A percentile compares a stretch with the other conserved stretches of the same genome.
phyloP scores from a whole-genome alignment of 1,139 yeast genomes.

The Candida albicans region DNA sequence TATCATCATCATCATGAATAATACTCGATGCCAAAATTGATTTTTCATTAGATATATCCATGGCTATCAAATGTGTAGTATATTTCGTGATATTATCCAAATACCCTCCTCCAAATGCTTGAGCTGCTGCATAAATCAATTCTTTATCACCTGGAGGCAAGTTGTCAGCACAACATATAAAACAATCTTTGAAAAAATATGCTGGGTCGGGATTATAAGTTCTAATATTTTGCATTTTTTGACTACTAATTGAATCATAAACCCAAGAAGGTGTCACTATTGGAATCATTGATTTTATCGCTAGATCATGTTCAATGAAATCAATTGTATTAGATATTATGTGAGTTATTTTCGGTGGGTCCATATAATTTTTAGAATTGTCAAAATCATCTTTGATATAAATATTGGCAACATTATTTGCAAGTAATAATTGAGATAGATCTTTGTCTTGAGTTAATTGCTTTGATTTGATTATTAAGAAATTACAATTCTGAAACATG shows the following conservation, averaged over 20 bases:
- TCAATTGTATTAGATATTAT: slow-evolving; percentile 55
- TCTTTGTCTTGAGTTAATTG: slow-evolving; percentile 21
- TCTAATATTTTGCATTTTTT: slow-evolving; percentile 49
- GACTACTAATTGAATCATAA: slow-evolving; percentile 43
- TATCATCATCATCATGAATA: slow-evolving; percentile 22
- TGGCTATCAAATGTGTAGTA: slow-evolving; percentile 77
- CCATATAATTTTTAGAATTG: slow-evolving; percentile 25
- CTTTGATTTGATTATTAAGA: slow-evolving; percentile 41
- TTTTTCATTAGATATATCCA: slow-evolving; percentile 52
- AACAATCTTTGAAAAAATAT: slow-evolving; percentile 60
- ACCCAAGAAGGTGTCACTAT: slow-evolving; percentile 71
- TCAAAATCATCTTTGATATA: slow-evolving; percentile 26
- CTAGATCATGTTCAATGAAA: slow-evolving; percentile 54
- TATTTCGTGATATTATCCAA: slow-evolving; percentile 61
- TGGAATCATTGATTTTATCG: slow-evolving; percentile 61
- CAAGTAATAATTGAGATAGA: slow-evolving; percentile 21
- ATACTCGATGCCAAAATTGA: slow-evolving; percentile 42
- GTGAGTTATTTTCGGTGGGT: slow-evolving; percentile 37
- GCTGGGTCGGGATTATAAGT: slow-evolving; percentile 69
- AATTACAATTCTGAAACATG: slow-evolving; percentile 40
- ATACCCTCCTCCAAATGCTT: slow-evolving; percentile 75
- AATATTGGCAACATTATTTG: slow-evolving; percentile 25
- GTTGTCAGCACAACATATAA: slow-evolving; percentile 60
- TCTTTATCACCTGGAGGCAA: slow-evolving; percentile 63
- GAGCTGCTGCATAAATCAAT: slow-evolving; percentile 62